phyloP scores from a whole-genome alignment of 2,329 filamentous ascomycete genomes.

The Lomentospora prolificans region DNA sequence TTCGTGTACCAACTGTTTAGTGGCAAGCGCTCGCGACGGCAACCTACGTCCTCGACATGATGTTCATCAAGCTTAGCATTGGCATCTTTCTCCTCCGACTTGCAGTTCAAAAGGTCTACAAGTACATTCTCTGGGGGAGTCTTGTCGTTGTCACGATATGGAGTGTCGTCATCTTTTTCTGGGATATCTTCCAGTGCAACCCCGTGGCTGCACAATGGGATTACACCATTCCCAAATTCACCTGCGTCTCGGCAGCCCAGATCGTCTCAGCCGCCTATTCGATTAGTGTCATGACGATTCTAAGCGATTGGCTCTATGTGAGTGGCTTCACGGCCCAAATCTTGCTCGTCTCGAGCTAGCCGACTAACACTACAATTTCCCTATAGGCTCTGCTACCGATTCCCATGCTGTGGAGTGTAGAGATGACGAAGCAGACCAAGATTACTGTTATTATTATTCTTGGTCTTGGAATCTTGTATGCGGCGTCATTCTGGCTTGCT shows the following conservation, averaged over 20 bases:
- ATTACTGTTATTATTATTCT: conserved; percentile 39
- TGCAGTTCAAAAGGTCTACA: conserved; percentile 34
- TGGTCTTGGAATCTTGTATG: conserved; percentile 38
- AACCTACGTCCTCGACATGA: conserved; percentile 42
- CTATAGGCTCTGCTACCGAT: conserved; percentile 38
- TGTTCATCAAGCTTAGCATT: conserved; percentile 48
- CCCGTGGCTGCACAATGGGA: conserved; percentile 44
- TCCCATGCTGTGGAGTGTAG: conserved; percentile 44
- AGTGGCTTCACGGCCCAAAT: conserved; percentile 12
- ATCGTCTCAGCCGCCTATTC: conserved; percentile 40
- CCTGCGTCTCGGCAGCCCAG: conserved; percentile 32
- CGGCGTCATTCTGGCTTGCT: no score
- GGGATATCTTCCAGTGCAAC: conserved; percentile 41
- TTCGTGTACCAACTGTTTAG: no score
- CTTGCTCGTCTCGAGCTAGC: background rate
- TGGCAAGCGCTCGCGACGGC: conserved; percentile 42
- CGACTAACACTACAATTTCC: conserved; percentile 1
- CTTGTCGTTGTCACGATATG: conserved; percentile 36
- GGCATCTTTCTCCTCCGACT: conserved; percentile 41
- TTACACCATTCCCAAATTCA: conserved; percentile 31
- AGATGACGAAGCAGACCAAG: conserved; percentile 43
- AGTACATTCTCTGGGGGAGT: conserved; percentile 35
- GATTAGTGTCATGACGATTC: conserved; percentile 39
- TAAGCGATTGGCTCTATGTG: conserved; percentile 45
- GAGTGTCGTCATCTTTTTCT: conserved; percentile 39